Evolutionary conservation across 352 stramenopile species (phyloP).

Genomic region (Hyaloperonospora arabidopsidis): DNA sequence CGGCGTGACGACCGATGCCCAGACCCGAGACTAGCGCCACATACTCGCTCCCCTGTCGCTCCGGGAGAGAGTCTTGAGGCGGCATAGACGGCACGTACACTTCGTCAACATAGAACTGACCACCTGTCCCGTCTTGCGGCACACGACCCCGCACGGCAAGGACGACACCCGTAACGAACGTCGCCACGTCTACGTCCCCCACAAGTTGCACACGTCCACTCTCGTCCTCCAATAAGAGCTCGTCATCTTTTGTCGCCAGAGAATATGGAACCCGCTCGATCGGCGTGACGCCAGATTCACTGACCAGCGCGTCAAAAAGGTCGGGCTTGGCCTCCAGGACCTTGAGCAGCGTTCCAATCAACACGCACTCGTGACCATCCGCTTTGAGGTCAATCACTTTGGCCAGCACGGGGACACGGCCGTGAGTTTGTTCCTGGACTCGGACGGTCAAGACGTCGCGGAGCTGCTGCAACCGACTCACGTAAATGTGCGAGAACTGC

Average conservation of each 20-base stretch:
- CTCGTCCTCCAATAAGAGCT: conserved; percentile 84
- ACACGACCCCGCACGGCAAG: conserved; percentile 60
- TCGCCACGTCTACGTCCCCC: conserved; percentile 40
- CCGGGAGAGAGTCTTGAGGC: conserved; percentile 40
- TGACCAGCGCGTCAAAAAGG: conserved; percentile 72
- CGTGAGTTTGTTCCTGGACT: conserved; percentile 27
- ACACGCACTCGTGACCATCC: conserved; percentile 55
- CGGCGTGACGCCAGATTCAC: conserved; percentile 43
- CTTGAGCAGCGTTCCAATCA: conserved; percentile 85
- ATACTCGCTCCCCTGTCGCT: conserved; percentile 46
- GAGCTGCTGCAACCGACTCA: conserved; percentile 67
- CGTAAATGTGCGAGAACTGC: conserved; percentile 89
- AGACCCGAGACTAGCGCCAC: conserved; percentile 62
- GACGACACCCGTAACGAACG: conserved; percentile 69
- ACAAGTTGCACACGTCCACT: conserved; percentile 75
- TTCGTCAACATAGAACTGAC: conserved; percentile 50
- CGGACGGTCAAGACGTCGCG: conserved; percentile 46
- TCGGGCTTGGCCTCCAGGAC: conserved; percentile 63
- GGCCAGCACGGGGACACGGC: conserved; percentile 32
- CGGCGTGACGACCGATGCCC: conserved; percentile 32
- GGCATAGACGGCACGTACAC: conserved; percentile 49
- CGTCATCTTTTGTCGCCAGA: conserved; percentile 63
- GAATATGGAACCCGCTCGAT: conserved; percentile 27
- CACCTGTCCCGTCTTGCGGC: conserved; percentile 22
- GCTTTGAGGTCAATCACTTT: conserved; percentile 75